Conservation (phyloP, 768 basidiomycete species). For the Holtermanniella nyarrowii region DNA sequence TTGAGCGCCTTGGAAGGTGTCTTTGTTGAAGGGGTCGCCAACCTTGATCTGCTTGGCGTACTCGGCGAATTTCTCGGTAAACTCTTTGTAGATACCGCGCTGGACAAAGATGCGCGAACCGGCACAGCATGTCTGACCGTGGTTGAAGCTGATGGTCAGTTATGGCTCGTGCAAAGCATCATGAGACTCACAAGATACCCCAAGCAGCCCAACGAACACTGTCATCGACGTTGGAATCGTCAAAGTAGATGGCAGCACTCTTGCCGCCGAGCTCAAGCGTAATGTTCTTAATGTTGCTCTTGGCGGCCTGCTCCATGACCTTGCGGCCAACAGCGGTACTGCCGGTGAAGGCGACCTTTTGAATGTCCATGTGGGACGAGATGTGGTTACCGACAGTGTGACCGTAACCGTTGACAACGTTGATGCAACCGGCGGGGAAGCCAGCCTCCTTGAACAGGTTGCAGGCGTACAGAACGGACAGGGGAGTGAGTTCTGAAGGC, state of each 20-base stretch:
- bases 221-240: slow-evolving; percentile 33
- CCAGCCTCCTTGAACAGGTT: slow-evolving; percentile 58
- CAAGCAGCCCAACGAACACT: slow-evolving; percentile 45
- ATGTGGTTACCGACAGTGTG: slow-evolving; percentile 33
- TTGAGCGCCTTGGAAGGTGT: slow-evolving; percentile 68
- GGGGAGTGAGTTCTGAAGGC: slow-evolving; percentile 68
- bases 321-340: slow-evolving; percentile 54
- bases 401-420: slow-evolving; percentile 33
- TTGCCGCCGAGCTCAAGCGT: slow-evolving; percentile 84
- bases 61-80: slow-evolving; percentile 33
- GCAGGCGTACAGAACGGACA: slow-evolving; percentile 49
- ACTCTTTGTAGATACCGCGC: slow-evolving; percentile 33
- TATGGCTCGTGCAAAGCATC: no score
- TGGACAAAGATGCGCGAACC: slow-evolving; percentile 38
- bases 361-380: slow-evolving; percentile 25
- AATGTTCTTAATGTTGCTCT: slow-evolving; percentile 67
- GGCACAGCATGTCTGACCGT: slow-evolving; percentile 26
- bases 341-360: slow-evolving; percentile 41
- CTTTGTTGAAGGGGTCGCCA: slow-evolving; percentile 66
- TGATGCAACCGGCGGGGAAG: slow-evolving; percentile 74
- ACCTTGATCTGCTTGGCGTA: slow-evolving; percentile 62
- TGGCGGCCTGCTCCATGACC: slow-evolving; percentile 70
- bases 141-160: slow-evolving; percentile 7
- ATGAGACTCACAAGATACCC: slow-evolving; percentile 54
- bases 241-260: slow-evolving; percentile 40